Base-by-base conservation (phyloP, 2,329 filamentous ascomycete genomes). In the Daldinia eschscholtzii region DNA sequence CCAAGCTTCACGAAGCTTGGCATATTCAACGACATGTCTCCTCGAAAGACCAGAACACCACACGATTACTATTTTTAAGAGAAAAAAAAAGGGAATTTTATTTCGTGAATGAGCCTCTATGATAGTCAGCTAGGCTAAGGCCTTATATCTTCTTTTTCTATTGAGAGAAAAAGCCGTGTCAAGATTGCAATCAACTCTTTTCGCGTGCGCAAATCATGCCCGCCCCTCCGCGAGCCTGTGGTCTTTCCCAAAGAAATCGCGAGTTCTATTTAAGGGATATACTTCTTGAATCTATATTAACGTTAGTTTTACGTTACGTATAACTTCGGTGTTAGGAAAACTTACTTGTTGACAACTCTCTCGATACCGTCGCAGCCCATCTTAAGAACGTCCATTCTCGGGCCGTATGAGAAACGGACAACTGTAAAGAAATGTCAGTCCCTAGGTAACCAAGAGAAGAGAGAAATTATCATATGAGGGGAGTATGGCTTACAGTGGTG, bases 311-410 rank as follows among this genome's bases (percentile, higher is more conserved):
- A 18, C 26, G 9, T 7, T 13, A 57, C 12, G 33, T 30, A 12
- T 2, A 10, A 15, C 2, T 35, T 2, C 1, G 23, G 4, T 10
- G 2, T 28, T 13, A 39, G 26, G 12, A 55, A 6, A 20, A 81
- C 84, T 77, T 82, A 91, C 88, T 92, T 92, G 76, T 87, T 89
- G 61, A 97, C 86, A 20, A 96, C 91, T 61, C 92, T 86, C 85
- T 97, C 92, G 75, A 97, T 95, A 44, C 91, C 93, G 78, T 97
- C 92, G 68, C 95, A 86, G 37, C 93, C 93, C 82, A 87, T 89
- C 85, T 91, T 89, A 64, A 97, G 83, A 42, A 89, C 88, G 10
- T 94, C 92, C 89, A 95, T 92, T 76, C 87, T 90, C 3, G 93
- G 93, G 0, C 93, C 93, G 77, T 96, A 97, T 63, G 91, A 93